phyloP scores from a whole-genome alignment of 1,284 basidiomycete species.

The Leccinum angustisporum region DNA sequence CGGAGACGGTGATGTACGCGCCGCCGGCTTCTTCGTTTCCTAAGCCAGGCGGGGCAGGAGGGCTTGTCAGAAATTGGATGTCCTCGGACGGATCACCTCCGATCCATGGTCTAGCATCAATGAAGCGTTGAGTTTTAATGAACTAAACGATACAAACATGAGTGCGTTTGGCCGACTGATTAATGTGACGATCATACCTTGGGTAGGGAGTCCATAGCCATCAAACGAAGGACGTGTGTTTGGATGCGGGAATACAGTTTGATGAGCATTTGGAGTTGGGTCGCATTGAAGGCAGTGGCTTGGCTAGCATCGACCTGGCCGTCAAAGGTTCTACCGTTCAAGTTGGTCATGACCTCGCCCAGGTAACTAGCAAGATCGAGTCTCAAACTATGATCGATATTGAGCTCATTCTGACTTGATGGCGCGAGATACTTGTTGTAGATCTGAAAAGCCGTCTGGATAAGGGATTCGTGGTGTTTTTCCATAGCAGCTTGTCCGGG shows the following conservation, averaged over 20 bases:
- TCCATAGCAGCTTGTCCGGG: slow-evolving; percentile 92
- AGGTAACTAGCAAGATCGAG: slow-evolving; percentile 94
- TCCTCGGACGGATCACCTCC: slow-evolving; percentile 71
- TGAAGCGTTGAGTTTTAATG: slow-evolving; percentile 79
- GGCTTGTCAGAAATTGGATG: slow-evolving; percentile 49
- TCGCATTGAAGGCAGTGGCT: slow-evolving; percentile 81
- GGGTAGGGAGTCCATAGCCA: slow-evolving; percentile 97
- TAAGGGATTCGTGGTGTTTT: slow-evolving; percentile 92
- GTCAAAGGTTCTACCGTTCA: slow-evolving; percentile 75
- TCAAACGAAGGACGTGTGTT: slow-evolving; percentile 92
- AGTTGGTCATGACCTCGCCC: slow-evolving; percentile 76
- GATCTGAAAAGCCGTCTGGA: slow-evolving; percentile 92
- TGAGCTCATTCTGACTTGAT: slow-evolving; percentile 92
- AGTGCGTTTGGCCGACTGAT: slow-evolving; percentile 1
- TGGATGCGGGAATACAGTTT: slow-evolving; percentile 95
- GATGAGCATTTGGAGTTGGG: slow-evolving; percentile 93
- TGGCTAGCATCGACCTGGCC: slow-evolving; percentile 80
- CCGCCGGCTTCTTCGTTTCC: slow-evolving; percentile 69
- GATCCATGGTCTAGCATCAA: slow-evolving; percentile 71
- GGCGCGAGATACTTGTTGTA: slow-evolving; percentile 95
- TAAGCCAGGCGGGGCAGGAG: slow-evolving; percentile 69
- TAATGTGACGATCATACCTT: slow-evolving; percentile 55
- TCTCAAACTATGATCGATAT: slow-evolving; percentile 95
- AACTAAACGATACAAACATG: slow-evolving; percentile 49
- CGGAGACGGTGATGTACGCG: slow-evolving; percentile 82